Percentiles rank a stretch among this genome's conserved stretches.
phyloP scores from a whole-genome alignment of 1,284 basidiomycete genomes.

The Apiotrichum veenhuisii region DNA sequence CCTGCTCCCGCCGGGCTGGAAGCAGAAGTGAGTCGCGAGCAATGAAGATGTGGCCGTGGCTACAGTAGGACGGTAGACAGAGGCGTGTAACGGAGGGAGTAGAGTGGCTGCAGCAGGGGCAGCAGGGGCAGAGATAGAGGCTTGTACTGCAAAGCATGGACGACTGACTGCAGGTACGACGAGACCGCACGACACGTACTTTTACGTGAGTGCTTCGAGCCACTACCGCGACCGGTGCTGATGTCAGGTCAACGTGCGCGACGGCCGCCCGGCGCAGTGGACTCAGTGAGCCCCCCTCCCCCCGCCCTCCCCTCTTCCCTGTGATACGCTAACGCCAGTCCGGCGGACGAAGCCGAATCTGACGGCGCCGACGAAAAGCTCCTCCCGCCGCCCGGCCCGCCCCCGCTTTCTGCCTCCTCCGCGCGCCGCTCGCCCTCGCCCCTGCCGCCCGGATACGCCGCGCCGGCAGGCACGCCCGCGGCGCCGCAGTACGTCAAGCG shows the following conservation, averaged over 20 bases:
- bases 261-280: neutral
- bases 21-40: neutral
- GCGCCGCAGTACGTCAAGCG: neutral
- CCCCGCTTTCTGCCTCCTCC: neutral
- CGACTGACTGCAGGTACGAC: too few species aligned
- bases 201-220: too few species aligned
- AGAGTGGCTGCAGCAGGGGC: too few species aligned
- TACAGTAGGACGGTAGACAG: too few species aligned
- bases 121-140: too few species aligned
- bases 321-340: neutral
- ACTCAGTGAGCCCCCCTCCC: neutral
- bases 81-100: too few species aligned
- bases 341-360: neutral
- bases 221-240: too few species aligned
- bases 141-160: too few species aligned
- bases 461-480: neutral
- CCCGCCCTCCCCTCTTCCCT: too few species aligned
- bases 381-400: neutral
- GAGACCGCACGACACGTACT: neutral
- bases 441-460: neutral
- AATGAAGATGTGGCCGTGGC: too few species aligned
- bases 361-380: neutral
- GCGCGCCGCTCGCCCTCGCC: neutral
- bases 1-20: neutral
- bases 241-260: too few species aligned